phyloP scores from a whole-genome alignment of 495 filamentous ascomycete genomes.

The Alectoria sarmentosa region DNA sequence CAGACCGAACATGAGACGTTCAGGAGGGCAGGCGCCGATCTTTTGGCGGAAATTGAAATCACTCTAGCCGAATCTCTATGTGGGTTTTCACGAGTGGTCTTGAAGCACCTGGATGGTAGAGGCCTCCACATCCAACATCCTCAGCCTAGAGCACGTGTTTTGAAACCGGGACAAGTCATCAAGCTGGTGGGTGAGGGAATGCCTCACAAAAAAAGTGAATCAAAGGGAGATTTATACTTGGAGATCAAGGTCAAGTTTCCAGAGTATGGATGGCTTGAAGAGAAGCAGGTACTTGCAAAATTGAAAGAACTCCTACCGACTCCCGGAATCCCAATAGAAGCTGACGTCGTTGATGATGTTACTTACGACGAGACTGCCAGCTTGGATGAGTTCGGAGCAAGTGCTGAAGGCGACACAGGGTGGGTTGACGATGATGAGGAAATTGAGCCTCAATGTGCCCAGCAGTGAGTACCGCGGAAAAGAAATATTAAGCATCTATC shows the following conservation, averaged over 20 bases:
- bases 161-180: slow-evolving; percentile 74
- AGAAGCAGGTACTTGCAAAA: slow-evolving; percentile 55
- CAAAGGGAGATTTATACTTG: slow-evolving; percentile 81
- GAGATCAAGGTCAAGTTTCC: slow-evolving; percentile 84
- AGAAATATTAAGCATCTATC: neutral
- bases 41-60: slow-evolving; percentile 70
- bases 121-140: slow-evolving; percentile 74
- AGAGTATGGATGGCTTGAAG: slow-evolving; percentile 70
- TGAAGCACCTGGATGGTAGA: slow-evolving; percentile 90
- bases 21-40: slow-evolving; percentile 71
- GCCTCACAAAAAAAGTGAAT: slow-evolving; percentile 79
- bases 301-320: slow-evolving; percentile 70
- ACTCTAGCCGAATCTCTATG: slow-evolving; percentile 77
- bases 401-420: slow-evolving; percentile 63
- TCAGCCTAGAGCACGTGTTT: slow-evolving; percentile 60
- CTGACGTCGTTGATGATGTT: slow-evolving; percentile 77
- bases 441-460: slow-evolving; percentile 66
- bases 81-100: slow-evolving; percentile 82
- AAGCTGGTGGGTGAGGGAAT: slow-evolving; percentile 87
- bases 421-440: slow-evolving; percentile 78
- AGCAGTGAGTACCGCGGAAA: slow-evolving; percentile 57
- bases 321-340: slow-evolving; percentile 49
- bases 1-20: slow-evolving; percentile 79
- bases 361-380: slow-evolving; percentile 72
- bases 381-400: slow-evolving; percentile 69